These are phyloP conservation scores for Salvia splendens DNA, from an alignment of 257 asterid species.

Conservation along the genomic window DNA sequence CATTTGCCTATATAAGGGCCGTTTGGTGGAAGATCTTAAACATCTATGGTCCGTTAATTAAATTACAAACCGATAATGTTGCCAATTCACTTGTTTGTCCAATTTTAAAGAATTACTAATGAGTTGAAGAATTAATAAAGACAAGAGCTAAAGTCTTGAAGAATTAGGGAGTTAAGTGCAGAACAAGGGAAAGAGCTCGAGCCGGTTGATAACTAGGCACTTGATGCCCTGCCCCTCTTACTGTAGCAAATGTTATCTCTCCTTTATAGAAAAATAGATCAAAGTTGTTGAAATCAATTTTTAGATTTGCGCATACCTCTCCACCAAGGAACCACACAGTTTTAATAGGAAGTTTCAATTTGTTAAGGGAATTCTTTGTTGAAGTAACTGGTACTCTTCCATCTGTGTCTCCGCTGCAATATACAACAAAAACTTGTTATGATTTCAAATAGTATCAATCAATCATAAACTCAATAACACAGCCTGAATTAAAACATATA, in stretches of 20 bases:
- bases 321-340: slow-evolving; percentile 51
- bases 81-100: no score
- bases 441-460: no score
- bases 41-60: no score
- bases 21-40: no score
- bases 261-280: slow-evolving; percentile 36
- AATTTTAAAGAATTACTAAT: neutral
- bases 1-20: no score
- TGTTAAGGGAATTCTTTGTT: slow-evolving; percentile 52
- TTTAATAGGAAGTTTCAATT: slow-evolving; percentile 47
- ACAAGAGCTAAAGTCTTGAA: neutral
- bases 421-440: neutral
- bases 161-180: slow-evolving; percentile 63
- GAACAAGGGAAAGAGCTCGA: slow-evolving; percentile 60
- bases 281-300: no score
- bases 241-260: slow-evolving; percentile 65
- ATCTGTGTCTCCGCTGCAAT: slow-evolving; percentile 76
- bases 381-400: slow-evolving; percentile 85
- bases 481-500: no score
- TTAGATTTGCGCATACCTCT: slow-evolving; percentile 46
- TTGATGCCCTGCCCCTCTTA: slow-evolving; percentile 87
- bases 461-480: no score
- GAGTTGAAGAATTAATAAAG: neutral
- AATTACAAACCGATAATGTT: no score
- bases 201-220: slow-evolving; percentile 77